phyloP scores from a whole-genome alignment of 164 flowering plant genomes.

The Chimonanthus praecox region DNA sequence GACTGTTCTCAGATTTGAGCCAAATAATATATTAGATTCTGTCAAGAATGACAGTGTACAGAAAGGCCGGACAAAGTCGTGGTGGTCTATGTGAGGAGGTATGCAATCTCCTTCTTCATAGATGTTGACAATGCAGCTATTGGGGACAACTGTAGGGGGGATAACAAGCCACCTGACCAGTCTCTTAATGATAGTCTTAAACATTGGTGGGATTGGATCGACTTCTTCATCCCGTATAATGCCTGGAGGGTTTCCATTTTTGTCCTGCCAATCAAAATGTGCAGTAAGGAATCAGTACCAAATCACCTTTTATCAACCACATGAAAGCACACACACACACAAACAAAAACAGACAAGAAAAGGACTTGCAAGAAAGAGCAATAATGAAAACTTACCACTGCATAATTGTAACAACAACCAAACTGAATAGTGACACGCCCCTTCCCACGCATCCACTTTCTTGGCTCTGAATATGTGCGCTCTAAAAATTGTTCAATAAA shows the following conservation, averaged over 20 bases:
- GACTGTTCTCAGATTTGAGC: slow-evolving; percentile 30
- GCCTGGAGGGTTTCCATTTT: slow-evolving; percentile 58
- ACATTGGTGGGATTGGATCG: slow-evolving; percentile 47
- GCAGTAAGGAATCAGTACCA: neutral
- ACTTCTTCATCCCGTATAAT: slow-evolving; percentile 54
- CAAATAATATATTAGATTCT: slow-evolving; percentile 47
- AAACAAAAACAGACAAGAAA: too few relatives aligned
- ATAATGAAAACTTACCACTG: slow-evolving; percentile 29
- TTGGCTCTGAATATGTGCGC: slow-evolving; percentile 50
- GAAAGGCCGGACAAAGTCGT: slow-evolving; percentile 53
- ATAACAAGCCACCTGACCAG: slow-evolving; percentile 47
- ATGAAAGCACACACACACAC: too few relatives aligned
- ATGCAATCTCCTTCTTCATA: slow-evolving; percentile 63
- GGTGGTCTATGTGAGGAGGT: slow-evolving; percentile 64
- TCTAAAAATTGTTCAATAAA: slow-evolving; percentile 17
- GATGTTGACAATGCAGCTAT: slow-evolving; percentile 58
- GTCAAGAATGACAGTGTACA: slow-evolving; percentile 54
- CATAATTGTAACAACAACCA: slow-evolving; percentile 66
- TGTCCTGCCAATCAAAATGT: slow-evolving; percentile 36
- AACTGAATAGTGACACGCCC: slow-evolving; percentile 61
- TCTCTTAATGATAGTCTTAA: slow-evolving; percentile 42
- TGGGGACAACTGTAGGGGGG: slow-evolving; percentile 43
- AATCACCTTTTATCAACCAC: neutral
- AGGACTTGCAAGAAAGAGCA: neutral
- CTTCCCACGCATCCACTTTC: slow-evolving; percentile 65